phyloP scores from a whole-genome alignment of 805 yeast species.

The Schwanniomyces sp. region DNA sequence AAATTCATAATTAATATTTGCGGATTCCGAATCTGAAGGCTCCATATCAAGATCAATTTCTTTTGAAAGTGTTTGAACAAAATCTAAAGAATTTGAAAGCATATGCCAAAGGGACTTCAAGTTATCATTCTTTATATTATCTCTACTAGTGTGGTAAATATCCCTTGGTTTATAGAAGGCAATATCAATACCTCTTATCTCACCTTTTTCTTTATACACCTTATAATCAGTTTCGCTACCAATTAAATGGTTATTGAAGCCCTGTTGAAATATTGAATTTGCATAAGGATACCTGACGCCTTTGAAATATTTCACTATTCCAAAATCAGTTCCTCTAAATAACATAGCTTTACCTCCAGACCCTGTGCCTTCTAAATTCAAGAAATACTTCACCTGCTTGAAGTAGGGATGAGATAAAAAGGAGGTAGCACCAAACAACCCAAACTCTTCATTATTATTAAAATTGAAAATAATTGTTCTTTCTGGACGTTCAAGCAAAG shows the following conservation, averaged over 20 bases:
- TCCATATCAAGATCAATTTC: conserved; percentile 32
- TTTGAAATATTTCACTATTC: conserved; percentile 58
- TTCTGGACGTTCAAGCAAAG: conserved; percentile 50
- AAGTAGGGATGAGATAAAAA: conserved; percentile 77
- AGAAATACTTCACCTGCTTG: conserved; percentile 56
- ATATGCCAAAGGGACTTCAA: conserved; percentile 81
- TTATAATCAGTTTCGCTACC: conserved; percentile 85
- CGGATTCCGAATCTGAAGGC: conserved; percentile 17
- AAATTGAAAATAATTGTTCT: conserved; percentile 80
- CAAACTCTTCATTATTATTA: conserved; percentile 89
- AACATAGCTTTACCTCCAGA: conserved; percentile 83
- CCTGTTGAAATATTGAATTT: conserved; percentile 79
- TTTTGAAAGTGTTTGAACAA: conserved; percentile 40
- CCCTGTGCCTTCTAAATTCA: conserved; percentile 91
- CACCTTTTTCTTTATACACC: conserved; percentile 63
- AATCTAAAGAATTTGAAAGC: conserved; percentile 69
- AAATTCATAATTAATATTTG: conserved; percentile 15
- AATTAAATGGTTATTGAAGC: conserved; percentile 70
- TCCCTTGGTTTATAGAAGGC: conserved; percentile 87
- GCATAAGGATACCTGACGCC: conserved; percentile 72
- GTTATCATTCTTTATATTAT: conserved; percentile 62
- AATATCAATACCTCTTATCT: conserved; percentile 78
- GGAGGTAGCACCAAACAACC: conserved; percentile 75
- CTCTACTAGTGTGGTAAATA: conserved; percentile 77
- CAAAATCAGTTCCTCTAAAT: conserved; percentile 80